Evolutionary conservation across 257 asterid genomes (phyloP).

Genomic region (Rauvolfia tetraphylla): DNA sequence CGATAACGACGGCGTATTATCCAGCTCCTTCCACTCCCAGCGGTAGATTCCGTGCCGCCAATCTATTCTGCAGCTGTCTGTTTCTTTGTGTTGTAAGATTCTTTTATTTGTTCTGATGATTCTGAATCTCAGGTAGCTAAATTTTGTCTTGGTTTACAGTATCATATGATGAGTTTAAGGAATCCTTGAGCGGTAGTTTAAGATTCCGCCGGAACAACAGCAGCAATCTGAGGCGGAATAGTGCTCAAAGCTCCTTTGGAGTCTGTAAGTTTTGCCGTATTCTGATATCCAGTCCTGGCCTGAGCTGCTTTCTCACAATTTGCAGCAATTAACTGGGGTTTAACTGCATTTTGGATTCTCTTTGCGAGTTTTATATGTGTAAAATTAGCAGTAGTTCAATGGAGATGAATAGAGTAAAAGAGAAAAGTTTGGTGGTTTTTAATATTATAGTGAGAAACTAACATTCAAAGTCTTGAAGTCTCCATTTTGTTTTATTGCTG

Average conservation of each 20-base stretch:
- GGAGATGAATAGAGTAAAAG: background rate
- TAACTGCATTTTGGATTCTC: background rate
- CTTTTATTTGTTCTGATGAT: background rate
- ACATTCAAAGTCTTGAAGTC: background rate
- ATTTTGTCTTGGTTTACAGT: background rate
- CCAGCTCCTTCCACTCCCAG: background rate
- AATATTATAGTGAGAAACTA: background rate
- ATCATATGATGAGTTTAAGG: background rate
- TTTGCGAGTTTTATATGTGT: background rate
- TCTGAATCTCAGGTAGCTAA: background rate
- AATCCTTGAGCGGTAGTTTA: background rate
- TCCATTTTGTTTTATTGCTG: background rate
- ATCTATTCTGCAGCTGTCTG: background rate
- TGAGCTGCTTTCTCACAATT: background rate
- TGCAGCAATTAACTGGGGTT: background rate
- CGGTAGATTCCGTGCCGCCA: background rate
- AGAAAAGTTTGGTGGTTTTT: background rate
- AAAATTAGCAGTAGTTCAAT: background rate
- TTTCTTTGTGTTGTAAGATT: too few species aligned
- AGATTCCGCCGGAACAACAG: background rate
- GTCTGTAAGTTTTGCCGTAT: background rate
- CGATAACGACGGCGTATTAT: background rate
- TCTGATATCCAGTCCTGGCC: background rate
- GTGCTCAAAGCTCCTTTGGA: background rate
- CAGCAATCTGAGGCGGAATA: background rate